Evolutionary conservation across 2,329 filamentous ascomycete genomes (phyloP), one percentile per base, ranked within the genome.

Genomic region (Aspergillus sp.): DNA sequence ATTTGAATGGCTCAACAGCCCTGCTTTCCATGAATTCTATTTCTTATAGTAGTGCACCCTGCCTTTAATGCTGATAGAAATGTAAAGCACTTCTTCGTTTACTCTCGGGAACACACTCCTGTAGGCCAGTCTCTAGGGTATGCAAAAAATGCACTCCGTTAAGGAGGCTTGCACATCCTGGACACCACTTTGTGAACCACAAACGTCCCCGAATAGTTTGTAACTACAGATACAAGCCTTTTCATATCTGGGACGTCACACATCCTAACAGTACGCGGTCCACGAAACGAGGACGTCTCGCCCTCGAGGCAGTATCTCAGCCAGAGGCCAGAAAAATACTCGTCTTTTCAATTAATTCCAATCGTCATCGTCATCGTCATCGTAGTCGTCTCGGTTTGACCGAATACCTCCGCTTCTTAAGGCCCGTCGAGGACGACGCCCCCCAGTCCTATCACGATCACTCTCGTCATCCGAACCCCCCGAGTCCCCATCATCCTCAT

Each of bases 361-460:
- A 30, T 42, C 30, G 43, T 73, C 30, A 43, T 73, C 70, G 46
- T 69, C 68, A 51, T 73, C 71, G 28, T 68, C 64, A 39, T 65
- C 60, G 43, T 58, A 54, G 8, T 51, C 54, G 35, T 54, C 56
- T 30, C 55, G 57, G 9, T 35, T 48, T 45, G 48, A 44, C 45
- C 53, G 54, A 42, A 54, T 47, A 46, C 62, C 66, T 4, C 61
- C 63, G 51, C 59, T 61, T 30, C 64, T 61, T 53, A 65, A 64
- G 10, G 49, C 53, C 33, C 58, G 53, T 52, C 53, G 41, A 27
- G 41, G 53, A 29, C 44, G 46, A 12, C 48, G 48, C 43, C 51
- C 19, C 19, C 19, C 19, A 19, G 19, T 47, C 33, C 45, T 35
- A 7, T 52, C 47, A 36, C 45, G 42, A 29, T 49, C 55, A 32